A percentile compares a stretch with the other conserved stretches of the same genome.
Evolutionary conservation across 2,329 filamentous ascomycete genomes (phyloP).

Genomic region (Phialophora macrospora): DNA sequence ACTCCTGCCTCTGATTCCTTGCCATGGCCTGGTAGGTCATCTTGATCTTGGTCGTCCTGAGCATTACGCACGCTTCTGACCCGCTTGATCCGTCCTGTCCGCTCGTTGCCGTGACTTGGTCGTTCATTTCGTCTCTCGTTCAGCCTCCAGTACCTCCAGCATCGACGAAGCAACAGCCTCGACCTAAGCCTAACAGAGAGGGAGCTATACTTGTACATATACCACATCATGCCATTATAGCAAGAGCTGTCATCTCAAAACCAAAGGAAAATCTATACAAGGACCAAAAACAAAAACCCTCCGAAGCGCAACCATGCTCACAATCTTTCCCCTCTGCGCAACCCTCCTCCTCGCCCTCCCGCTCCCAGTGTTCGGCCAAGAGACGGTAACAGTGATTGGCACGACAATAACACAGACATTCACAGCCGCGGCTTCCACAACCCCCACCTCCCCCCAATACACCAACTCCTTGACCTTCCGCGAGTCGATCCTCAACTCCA

Average conservation of each 20-base stretch:
- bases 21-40: background rate
- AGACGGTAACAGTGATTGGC: slow-evolving; percentile 38
- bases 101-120: slow-evolving; percentile 1
- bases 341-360: slow-evolving; percentile 20
- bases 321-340: slow-evolving; percentile 13
- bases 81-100: slow-evolving; percentile 1
- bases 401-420: slow-evolving; percentile 39
- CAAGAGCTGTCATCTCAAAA: background rate
- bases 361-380: slow-evolving; percentile 27
- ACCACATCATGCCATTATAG: slow-evolving; percentile 12
- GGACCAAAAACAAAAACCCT: background rate
- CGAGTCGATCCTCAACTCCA: slow-evolving; percentile 65
- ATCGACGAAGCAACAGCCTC: background rate
- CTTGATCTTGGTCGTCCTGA: background rate
- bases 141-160: slow-evolving; percentile 4
- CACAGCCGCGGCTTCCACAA: slow-evolving; percentile 37
- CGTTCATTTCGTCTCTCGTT: slow-evolving; percentile 21
- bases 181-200: slow-evolving; percentile 1
- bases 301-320: background rate
- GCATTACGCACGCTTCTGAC: background rate
- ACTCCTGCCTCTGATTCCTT: background rate
- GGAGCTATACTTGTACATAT: slow-evolving; percentile 9
- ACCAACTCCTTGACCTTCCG: slow-evolving; percentile 51
- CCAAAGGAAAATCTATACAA: background rate
- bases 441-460: slow-evolving; percentile 48